phyloP scores from a whole-genome alignment of 371 early-diverging fungal species.

The Saksenaea vasiformis region DNA sequence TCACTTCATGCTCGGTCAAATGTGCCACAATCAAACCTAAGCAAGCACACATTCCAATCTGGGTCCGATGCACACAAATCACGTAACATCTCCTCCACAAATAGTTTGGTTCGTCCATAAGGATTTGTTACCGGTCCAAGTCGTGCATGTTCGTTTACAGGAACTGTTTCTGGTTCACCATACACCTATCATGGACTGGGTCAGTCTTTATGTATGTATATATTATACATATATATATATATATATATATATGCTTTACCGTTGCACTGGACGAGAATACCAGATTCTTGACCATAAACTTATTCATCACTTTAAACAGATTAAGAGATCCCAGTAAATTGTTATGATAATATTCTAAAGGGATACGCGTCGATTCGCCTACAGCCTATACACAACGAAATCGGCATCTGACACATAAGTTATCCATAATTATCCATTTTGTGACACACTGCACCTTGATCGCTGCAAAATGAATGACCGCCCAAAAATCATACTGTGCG shows the following conservation, averaged over 20 bases:
- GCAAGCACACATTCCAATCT: conserved; percentile 67
- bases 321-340: conserved; percentile 83
- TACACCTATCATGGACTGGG: conserved; percentile 61
- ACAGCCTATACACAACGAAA: conserved; percentile 58
- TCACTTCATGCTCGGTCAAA: neutral
- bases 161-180: conserved; percentile 59
- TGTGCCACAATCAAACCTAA: conserved; percentile 44
- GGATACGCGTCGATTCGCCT: conserved; percentile 79
- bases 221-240: too few species aligned
- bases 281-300: conserved; percentile 66
- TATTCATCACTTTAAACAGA: conserved; percentile 68
- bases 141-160: conserved; percentile 64
- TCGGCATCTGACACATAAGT: neutral
- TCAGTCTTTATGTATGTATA: conserved; percentile 35
- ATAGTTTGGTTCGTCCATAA: conserved; percentile 86
- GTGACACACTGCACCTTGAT: conserved; percentile 54
- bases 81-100: conserved; percentile 77
- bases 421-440: neutral
- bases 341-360: conserved; percentile 85
- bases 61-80: conserved; percentile 65
- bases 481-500: conserved; percentile 61
- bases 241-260: neutral
- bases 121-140: conserved; percentile 76
- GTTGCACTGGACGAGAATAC: conserved; percentile 92
- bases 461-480: conserved; percentile 92